Evolutionary conservation across 768 basidiomycete species (phyloP), one percentile per base, ranked within the genome.

Genomic region (Lactarius sp.): DNA sequence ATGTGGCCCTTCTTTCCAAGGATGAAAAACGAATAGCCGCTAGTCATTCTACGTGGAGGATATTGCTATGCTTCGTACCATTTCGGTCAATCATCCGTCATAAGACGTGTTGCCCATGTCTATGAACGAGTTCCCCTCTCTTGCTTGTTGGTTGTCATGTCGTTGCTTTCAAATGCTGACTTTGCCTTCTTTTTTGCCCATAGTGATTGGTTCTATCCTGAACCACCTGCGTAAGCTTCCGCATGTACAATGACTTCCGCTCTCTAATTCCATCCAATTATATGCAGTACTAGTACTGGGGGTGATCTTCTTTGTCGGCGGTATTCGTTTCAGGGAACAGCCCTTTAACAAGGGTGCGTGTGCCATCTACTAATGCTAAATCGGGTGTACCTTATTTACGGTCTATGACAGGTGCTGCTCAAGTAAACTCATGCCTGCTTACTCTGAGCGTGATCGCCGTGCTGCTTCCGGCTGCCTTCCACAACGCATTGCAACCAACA

Each of bases 281-380:
- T 56, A 54, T 22, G 16, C 53, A 89, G 87, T 92, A 39, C 80
- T 94, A 56, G 85, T 94, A 16, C 79, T 94, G 34, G 92, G 92
- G 54, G 92, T 94, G 92, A 92, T 90, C 70, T 93, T 93, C 76
- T 92, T 93, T 68, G 90, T 88, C 22, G 91, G 90, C 60, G 91
- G 91, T n/a, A 75, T 85, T 56, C 82, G 82, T 68, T 92, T 84
- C 70, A 87, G 86, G 20, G 87, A 92, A 68, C 91, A 92, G 75
- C 89, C 86, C 1, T 90, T 92, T 69, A 85, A 85, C 53, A 75
- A 80, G 44, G 85, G 90, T 90, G 66, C 70, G 88, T 77, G 54
- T 52, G 36, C 36, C 34, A 39, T 42, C 18, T 41, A 51, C 33
- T 39, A n/a, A 22, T 41, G 1, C 4, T 5, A 14, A 39, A 9